These are phyloP conservation scores for Starmerella potacharoeniae DNA, from an alignment of 805 yeast genomes.

Conservation along the genomic window DNA sequence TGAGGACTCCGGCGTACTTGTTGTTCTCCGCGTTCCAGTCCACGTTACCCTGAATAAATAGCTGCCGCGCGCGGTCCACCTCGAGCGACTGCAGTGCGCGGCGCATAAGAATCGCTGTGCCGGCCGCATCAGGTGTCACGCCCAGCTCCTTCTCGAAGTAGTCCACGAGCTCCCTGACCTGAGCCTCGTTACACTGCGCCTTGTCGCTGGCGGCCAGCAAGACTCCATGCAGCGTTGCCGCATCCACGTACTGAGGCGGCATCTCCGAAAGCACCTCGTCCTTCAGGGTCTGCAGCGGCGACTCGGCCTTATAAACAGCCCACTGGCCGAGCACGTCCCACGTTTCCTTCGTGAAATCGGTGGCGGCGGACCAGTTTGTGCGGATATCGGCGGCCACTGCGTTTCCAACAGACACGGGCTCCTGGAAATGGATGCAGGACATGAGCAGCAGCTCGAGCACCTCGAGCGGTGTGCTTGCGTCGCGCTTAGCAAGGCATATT, in stretches of 20 bases:
- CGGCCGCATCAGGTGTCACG: slow-evolving; percentile 30
- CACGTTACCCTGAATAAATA: slow-evolving; percentile 34
- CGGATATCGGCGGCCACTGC: slow-evolving; percentile 7
- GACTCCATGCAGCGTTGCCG: slow-evolving; percentile 22
- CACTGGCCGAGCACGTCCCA: slow-evolving; percentile 32
- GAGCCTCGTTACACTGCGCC: slow-evolving; percentile 23
- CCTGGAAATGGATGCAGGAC: slow-evolving; percentile 24
- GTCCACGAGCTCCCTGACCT: slow-evolving; percentile 21
- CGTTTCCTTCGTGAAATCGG: slow-evolving; percentile 26
- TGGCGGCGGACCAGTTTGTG: not conserved
- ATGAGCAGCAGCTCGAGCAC: slow-evolving; percentile 24
- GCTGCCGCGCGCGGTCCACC: slow-evolving; percentile 26
- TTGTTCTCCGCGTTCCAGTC: slow-evolving; percentile 35
- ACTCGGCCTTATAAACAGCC: slow-evolving; percentile 22
- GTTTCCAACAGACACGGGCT: slow-evolving; percentile 11
- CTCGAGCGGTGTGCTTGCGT: slow-evolving; percentile 17
- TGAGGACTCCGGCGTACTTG: slow-evolving; percentile 20
- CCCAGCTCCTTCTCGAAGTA: slow-evolving; percentile 28
- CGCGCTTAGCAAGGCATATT: slow-evolving; percentile 5
- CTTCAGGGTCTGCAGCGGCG: slow-evolving; percentile 8
- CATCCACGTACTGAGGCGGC: slow-evolving; percentile 20
- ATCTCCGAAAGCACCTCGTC: slow-evolving; percentile 13
- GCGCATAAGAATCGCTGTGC: slow-evolving; percentile 31
- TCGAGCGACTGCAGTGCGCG: slow-evolving; percentile 27
- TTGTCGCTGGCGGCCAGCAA: slow-evolving; percentile 23